phyloP scores from a whole-genome alignment of 306 rosid species.

The Carpinus fangiana region DNA sequence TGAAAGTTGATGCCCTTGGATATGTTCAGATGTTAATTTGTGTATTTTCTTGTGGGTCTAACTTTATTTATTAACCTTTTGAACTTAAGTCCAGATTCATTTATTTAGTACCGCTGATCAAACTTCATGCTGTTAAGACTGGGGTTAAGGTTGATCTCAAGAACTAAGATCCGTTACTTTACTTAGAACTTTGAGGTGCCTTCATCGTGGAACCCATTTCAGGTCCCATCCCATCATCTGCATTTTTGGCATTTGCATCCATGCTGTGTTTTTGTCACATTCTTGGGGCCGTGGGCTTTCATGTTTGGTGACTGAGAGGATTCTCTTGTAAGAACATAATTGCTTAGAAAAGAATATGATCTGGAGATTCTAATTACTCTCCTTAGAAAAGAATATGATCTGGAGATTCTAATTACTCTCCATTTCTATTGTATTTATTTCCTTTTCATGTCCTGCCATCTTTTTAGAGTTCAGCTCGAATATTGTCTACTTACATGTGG shows the following conservation, averaged over 20 bases:
- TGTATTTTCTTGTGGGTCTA: not conserved
- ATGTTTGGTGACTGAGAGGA: not conserved
- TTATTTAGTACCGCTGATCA: not conserved
- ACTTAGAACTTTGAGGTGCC: not conserved
- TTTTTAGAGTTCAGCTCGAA: not conserved
- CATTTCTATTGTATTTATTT: not conserved
- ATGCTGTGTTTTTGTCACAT: not conserved
- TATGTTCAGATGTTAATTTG: not conserved
- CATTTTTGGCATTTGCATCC: not conserved
- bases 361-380: not conserved
- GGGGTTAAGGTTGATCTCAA: not conserved
- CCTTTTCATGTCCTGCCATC: not conserved
- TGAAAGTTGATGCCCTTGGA: not conserved
- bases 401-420: not conserved
- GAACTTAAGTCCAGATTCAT: not conserved
- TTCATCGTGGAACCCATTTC: not conserved
- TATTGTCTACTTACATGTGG: not conserved
- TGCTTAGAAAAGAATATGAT: not conserved
- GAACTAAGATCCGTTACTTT: not conserved
- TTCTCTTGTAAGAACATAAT: not conserved
- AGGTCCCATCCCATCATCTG: constrained; percentile 1
- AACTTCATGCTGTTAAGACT: not conserved
- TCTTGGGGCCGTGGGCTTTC: not conserved
- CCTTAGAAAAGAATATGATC: not conserved
- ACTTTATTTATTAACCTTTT: not conserved